A percentile compares a stretch with the other conserved stretches of the same genome.
phyloP scores from a whole-genome alignment of 1,139 yeast genomes.

The Yamadazyma atmosphaerica region DNA sequence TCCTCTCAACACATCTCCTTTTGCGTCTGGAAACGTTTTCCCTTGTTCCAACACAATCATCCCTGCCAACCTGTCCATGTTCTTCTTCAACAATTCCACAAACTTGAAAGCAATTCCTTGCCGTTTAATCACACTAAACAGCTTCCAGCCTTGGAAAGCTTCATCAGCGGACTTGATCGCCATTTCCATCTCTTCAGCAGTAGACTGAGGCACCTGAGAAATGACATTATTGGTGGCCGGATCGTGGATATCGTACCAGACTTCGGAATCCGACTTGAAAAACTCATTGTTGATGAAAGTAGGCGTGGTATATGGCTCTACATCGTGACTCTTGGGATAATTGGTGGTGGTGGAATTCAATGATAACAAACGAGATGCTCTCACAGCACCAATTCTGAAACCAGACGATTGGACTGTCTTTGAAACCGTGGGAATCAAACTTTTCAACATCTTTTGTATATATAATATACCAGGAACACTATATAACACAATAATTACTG shows the following conservation, averaged over 20 bases:
- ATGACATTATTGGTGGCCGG: slow-evolving; percentile 75
- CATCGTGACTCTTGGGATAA: slow-evolving; percentile 52
- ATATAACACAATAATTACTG: too few relatives aligned
- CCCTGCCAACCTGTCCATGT: slow-evolving; percentile 72
- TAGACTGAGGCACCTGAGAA: slow-evolving; percentile 71
- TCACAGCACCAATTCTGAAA: background rate
- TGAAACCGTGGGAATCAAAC: background rate
- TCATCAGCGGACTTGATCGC: slow-evolving; percentile 67
- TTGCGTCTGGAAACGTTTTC: slow-evolving; percentile 74
- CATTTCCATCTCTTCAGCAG: slow-evolving; percentile 62
- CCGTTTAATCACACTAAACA: slow-evolving; percentile 62
- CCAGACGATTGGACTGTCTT: background rate
- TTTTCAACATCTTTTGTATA: background rate
- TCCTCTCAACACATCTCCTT: slow-evolving; percentile 79
- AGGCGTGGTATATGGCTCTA: slow-evolving; percentile 53
- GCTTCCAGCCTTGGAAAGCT: slow-evolving; percentile 63
- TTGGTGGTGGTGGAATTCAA: slow-evolving; percentile 28
- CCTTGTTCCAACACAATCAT: slow-evolving; percentile 80
- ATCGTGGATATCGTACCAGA: slow-evolving; percentile 74
- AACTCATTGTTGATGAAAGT: slow-evolving; percentile 60
- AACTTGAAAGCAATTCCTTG: slow-evolving; percentile 77
- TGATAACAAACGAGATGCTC: slow-evolving; percentile 7
- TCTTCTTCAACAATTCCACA: slow-evolving; percentile 63
- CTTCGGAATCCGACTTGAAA: slow-evolving; percentile 52
- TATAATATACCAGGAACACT: too few relatives aligned